phyloP scores from a whole-genome alignment of 1,139 yeast species.

The Scheffersomyces segobiensis region DNA sequence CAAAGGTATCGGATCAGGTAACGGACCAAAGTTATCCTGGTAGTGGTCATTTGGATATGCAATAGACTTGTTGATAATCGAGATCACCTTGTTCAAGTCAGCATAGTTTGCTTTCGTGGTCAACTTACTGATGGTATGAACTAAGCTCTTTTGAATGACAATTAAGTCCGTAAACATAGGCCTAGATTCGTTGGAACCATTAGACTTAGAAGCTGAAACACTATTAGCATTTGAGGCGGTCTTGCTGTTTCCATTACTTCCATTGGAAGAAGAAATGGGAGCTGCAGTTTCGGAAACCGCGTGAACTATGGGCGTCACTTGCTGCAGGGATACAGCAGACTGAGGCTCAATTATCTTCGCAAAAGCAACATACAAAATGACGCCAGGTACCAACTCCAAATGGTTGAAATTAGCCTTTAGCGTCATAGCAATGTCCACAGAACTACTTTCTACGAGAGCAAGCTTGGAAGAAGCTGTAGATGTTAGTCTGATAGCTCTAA shows the following conservation, averaged over 20 bases:
- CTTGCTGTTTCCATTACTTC: constrained; percentile 10
- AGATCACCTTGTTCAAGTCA: constrained; percentile 33
- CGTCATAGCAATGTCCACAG: constrained; percentile 72
- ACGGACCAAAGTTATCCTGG: constrained; percentile 60
- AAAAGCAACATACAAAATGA: constrained; percentile 63
- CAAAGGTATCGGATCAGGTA: constrained; percentile 62
- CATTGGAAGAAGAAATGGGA: constrained; percentile 1
- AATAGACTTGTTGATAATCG: constrained; percentile 33
- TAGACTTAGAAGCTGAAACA: constrained; percentile 1
- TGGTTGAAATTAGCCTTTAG: constrained; percentile 79
- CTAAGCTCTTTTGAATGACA: constrained; percentile 24
- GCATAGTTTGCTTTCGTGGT: constrained; percentile 12
- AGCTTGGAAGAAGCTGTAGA: constrained; percentile 39
- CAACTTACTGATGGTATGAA: constrained; percentile 21
- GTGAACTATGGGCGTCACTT: constrained; percentile 7
- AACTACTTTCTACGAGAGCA: constrained; percentile 74
- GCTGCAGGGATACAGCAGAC: constrained; percentile 1
- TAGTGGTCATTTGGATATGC: constrained; percentile 36
- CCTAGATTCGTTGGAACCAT: constrained; percentile 5
- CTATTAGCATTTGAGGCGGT: constrained; percentile 8
- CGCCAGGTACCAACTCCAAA: constrained; percentile 77
- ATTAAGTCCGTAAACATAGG: constrained; percentile 26
- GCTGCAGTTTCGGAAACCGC: not conserved
- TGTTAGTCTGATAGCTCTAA: constrained; percentile 54
- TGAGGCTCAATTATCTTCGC: constrained; percentile 52